A percentile compares a stretch with the other conserved stretches of the same genome.
These are phyloP conservation scores for Phytopythium helicoides DNA, from an alignment of 352 stramenopile species.

Conservation along the genomic window DNA sequence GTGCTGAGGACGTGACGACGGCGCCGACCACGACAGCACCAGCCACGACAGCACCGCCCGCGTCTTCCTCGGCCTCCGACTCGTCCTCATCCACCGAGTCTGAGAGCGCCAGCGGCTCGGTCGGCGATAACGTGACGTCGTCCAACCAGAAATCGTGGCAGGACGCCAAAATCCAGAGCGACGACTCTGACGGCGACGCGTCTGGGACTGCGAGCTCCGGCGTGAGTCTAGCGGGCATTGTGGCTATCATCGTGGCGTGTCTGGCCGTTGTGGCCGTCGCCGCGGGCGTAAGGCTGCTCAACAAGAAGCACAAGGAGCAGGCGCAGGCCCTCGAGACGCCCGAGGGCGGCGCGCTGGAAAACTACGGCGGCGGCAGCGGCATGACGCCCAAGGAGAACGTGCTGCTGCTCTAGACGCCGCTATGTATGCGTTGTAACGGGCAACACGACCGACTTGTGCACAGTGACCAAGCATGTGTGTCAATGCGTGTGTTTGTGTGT, in stretches of 20 bases:
- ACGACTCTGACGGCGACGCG: constrained; percentile 9
- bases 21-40: constrained; percentile 11
- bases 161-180: constrained; percentile 30
- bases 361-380: constrained; percentile 57
- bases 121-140: constrained; percentile 9
- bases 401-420: constrained; percentile 55
- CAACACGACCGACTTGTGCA: constrained; percentile 7
- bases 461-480: constrained; percentile 1
- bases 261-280: constrained; percentile 71
- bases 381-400: constrained; percentile 85
- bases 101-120: background rate
- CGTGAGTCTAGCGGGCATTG: constrained; percentile 38
- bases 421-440: constrained; percentile 36
- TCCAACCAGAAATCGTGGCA: constrained; percentile 26
- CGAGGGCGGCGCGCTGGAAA: constrained; percentile 27
- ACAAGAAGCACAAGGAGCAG: constrained; percentile 52
- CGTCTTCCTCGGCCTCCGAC: background rate
- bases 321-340: constrained; percentile 50
- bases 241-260: constrained; percentile 63
- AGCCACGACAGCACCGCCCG: background rate
- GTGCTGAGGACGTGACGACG: constrained; percentile 1
- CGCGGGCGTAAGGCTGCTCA: constrained; percentile 58
- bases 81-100: too few species aligned
- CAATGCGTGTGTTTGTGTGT: background rate
- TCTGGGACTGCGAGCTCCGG: constrained; percentile 1